A percentile compares a stretch with the other conserved stretches of the same genome.
These are phyloP conservation scores for Trichosporon asahii DNA, from an alignment of 1,284 basidiomycete genomes.

Conservation along the genomic window DNA sequence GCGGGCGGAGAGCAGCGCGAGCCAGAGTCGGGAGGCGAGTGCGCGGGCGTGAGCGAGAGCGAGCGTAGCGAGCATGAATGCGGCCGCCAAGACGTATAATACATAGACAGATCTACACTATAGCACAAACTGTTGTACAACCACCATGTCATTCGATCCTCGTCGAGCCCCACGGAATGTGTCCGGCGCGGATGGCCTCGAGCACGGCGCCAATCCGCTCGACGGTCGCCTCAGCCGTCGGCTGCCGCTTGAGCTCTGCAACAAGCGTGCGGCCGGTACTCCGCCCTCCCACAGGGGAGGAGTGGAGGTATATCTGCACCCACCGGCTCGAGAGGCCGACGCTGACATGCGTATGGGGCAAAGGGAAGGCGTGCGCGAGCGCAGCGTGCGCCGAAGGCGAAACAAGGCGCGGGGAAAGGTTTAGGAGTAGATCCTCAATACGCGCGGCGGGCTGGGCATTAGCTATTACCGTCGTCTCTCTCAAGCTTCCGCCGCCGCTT, in stretches of 20 bases:
- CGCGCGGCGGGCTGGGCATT: constrained; percentile 36
- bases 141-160: not conserved
- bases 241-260: constrained; percentile 34
- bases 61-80: too few species aligned
- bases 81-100: not conserved
- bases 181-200: constrained; percentile 33
- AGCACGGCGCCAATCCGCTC: constrained; percentile 33
- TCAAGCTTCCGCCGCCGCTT: not conserved
- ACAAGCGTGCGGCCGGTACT: constrained; percentile 29
- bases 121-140: not conserved
- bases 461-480: not conserved
- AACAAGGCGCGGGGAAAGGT: constrained; percentile 30
- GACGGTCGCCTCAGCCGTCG: constrained; percentile 30
- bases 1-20: not conserved
- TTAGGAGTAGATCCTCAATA: constrained; percentile 42
- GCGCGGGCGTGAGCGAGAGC: not conserved
- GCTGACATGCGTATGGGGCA: constrained; percentile 32
- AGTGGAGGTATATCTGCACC: constrained; percentile 33
- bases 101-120: not conserved
- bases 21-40: not conserved
- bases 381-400: not conserved
- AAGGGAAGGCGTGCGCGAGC: constrained; percentile 23
- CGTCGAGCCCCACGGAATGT: constrained; percentile 33
- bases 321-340: constrained; percentile 39
- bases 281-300: constrained; percentile 20